phyloP scores from a whole-genome alignment of 2,329 filamentous ascomycete genomes.

The Neoscytalidium dimidiatum region DNA sequence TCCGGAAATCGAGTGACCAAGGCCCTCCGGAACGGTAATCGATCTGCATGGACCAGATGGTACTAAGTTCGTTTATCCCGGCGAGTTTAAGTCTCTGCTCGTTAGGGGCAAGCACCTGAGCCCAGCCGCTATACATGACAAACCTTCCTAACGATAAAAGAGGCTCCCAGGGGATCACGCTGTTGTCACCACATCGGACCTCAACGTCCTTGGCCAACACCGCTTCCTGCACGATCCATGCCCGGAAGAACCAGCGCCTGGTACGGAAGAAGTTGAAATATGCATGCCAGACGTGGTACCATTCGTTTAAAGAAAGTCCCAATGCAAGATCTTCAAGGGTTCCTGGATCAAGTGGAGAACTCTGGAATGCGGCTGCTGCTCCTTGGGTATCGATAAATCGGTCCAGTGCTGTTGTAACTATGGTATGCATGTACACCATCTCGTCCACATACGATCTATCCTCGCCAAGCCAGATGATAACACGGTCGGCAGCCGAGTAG shows the following conservation, averaged over 20 bases:
- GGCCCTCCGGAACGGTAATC: neutral
- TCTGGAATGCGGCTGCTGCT: neutral
- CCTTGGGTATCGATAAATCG: neutral
- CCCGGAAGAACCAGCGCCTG: conserved; percentile 4
- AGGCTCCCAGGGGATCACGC: neutral
- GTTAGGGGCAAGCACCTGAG: neutral
- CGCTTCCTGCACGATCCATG: conserved; percentile 13
- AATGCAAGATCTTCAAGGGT: neutral
- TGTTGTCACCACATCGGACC: neutral
- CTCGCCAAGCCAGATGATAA: conserved; percentile 22
- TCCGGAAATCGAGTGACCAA: neutral
- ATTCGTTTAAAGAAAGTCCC: neutral
- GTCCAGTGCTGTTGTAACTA: neutral
- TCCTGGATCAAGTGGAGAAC: neutral
- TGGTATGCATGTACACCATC: neutral
- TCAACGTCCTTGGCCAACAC: neutral
- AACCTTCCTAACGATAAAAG: neutral
- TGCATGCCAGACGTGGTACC: neutral
- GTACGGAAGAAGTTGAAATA: neutral
- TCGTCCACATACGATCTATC: neutral
- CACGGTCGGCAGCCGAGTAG: conserved; percentile 16
- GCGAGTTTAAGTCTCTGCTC: neutral
- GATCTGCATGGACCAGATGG: neutral
- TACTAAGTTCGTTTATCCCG: neutral
- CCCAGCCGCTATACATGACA: neutral